Evolutionary conservation across 352 stramenopile genomes (phyloP).

Genomic region (Globisporangium iwayamae): DNA sequence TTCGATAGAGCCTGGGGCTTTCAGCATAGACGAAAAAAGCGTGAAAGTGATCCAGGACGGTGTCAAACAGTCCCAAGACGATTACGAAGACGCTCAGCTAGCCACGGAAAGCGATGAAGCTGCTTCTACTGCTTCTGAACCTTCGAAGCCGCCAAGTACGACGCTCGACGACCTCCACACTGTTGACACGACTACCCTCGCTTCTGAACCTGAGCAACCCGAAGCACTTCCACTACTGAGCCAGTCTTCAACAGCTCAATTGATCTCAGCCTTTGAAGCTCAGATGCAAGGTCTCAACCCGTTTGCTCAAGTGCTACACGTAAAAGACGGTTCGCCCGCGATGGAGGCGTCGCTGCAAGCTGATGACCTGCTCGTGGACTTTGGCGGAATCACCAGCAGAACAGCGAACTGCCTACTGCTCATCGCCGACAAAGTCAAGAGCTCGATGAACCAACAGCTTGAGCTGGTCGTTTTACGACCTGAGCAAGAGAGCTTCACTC

Average conservation of each 20-base stretch:
- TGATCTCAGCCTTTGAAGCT: neutral
- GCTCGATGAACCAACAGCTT: slow-evolving; percentile 33
- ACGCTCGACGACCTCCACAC: neutral
- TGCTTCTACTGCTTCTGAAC: too few species aligned
- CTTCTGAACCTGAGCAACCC: neutral
- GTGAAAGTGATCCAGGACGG: neutral
- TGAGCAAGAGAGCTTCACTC: neutral
- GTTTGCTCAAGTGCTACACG: slow-evolving; percentile 49
- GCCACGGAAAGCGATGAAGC: too few species aligned
- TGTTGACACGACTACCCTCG: neutral
- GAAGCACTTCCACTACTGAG: neutral
- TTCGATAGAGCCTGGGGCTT: neutral
- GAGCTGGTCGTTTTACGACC: slow-evolving; percentile 34
- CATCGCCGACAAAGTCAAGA: slow-evolving; percentile 50
- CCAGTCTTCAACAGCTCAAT: neutral
- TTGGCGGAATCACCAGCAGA: slow-evolving; percentile 40
- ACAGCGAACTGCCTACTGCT: slow-evolving; percentile 49
- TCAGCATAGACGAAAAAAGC: neutral
- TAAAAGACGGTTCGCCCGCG: slow-evolving; percentile 36
- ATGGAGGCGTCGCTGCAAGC: slow-evolving; percentile 38
- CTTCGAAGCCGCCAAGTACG: neutral
- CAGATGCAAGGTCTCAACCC: slow-evolving; percentile 16
- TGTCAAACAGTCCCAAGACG: neutral
- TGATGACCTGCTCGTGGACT: slow-evolving; percentile 44
- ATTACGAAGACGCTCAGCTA: neutral